phyloP scores from a whole-genome alignment of 176 grass and related monocot genomes.

The Carex kokanica region DNA sequence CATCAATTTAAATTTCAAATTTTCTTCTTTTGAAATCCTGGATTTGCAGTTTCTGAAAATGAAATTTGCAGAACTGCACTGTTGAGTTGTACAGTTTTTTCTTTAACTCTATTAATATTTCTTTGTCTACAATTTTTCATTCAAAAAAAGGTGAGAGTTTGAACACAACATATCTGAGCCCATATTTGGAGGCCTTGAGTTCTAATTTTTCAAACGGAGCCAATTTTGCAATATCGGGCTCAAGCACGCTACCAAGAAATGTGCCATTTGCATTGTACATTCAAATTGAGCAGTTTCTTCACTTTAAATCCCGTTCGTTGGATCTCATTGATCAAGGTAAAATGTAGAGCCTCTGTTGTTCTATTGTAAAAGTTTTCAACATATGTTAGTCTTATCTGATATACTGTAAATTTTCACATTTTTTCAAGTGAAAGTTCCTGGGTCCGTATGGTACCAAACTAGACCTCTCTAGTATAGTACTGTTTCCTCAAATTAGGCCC shows the following conservation, averaged over 20 bases:
- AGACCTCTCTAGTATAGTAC: not conserved
- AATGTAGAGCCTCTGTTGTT: not conserved
- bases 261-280: slow-evolving; percentile 49
- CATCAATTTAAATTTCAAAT: not conserved
- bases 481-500: not conserved
- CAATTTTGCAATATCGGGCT: slow-evolving; percentile 75
- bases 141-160: slow-evolving; percentile 61
- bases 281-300: slow-evolving; percentile 70
- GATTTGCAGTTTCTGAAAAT: not conserved
- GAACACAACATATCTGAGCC: slow-evolving; percentile 66
- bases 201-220: slow-evolving; percentile 69
- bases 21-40: not conserved
- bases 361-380: not conserved
- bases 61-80: no score
- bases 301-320: slow-evolving; percentile 62
- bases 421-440: not conserved
- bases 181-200: slow-evolving; percentile 63
- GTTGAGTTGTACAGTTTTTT: not conserved
- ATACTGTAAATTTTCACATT: not conserved
- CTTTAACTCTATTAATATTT: not conserved
- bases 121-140: not conserved
- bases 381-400: not conserved
- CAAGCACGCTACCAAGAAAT: slow-evolving; percentile 46
- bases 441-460: not conserved
- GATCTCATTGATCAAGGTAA: slow-evolving; percentile 24